Evolutionary conservation across 2,329 filamentous ascomycete species (phyloP), one percentile per base, ranked within the genome.

Genomic region (Parastagonospora nodorum): DNA sequence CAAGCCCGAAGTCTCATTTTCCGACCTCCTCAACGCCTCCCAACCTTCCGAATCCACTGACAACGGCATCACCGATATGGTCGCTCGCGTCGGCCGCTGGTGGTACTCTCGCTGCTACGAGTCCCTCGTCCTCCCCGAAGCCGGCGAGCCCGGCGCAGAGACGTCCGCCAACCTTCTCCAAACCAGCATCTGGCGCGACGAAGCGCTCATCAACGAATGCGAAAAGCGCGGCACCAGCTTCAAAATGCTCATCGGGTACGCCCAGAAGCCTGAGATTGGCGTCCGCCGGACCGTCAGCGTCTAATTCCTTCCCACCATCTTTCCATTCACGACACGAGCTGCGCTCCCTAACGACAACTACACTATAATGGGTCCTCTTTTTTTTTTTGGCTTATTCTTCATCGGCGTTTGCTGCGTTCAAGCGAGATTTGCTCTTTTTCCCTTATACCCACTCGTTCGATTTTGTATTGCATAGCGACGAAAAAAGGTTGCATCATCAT

Each of bases 51-150:
- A 71, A n/a, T 71, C 69, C 16, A 75, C 88, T 16, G 91, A 96
- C 60, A 90, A 92, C 67, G 88, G 86, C 59, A 96, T 97, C 67
- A 90, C 91, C 11, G 92, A 90, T 67, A 96, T 96, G 81, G 92
- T 97, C 16, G 88, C 92, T 12, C 88, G 87, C 56, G 93, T 97
- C 9, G 93, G 92, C 2, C 84, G 94, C 37, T 97, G 93, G 91
- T 99, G 94, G 94, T 97, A 96, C 74, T 89, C 86, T 8, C 85
- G 89, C 45, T 97, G 93, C 78, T 97, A 97, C 71, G 93, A 97
- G 74, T 84, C 82, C 49, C 80, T 83, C 4, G 79, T 86, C 8
- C 62, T 79, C 4, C 67, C 70, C 6, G 67, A 70, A 48, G 66
- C 63, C 14, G 66, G 64, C 43, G 69, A 71, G 28, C 59, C 64